Conservation (phyloP, 177 flowering plant species). For the Telopea speciosissima region DNA sequence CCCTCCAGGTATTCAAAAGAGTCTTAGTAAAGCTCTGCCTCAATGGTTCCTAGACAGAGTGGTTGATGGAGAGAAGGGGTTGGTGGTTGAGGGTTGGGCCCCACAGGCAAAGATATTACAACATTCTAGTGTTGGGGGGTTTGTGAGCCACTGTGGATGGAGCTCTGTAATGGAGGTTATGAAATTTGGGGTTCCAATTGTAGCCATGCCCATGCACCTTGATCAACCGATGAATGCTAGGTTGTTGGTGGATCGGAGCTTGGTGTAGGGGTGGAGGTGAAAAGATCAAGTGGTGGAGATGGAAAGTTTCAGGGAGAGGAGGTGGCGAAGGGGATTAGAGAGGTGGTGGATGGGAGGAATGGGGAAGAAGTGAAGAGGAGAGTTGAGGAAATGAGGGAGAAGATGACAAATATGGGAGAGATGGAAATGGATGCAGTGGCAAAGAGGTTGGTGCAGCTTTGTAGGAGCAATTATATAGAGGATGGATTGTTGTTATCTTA, state of each 20-base stretch:
- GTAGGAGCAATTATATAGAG: background rate
- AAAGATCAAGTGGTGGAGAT: background rate
- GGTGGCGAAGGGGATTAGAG: slow-evolving; percentile 12
- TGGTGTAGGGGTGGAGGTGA: slow-evolving; percentile 18
- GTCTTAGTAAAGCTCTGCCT: slow-evolving; percentile 10
- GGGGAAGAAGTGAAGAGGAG: slow-evolving; percentile 8
- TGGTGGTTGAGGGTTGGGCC: slow-evolving; percentile 22
- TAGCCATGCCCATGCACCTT: slow-evolving; percentile 21
- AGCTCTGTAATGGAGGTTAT: slow-evolving; percentile 20
- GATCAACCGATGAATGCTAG: slow-evolving; percentile 24
- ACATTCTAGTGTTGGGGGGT: slow-evolving; percentile 20
- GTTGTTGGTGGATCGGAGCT: slow-evolving; percentile 18
- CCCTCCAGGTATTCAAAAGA: slow-evolving; percentile 5
- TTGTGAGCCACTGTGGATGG: slow-evolving; percentile 26
- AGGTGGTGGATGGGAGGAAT: slow-evolving; percentile 11
- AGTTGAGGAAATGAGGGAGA: slow-evolving; percentile 8
- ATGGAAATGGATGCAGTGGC: slow-evolving; percentile 12
- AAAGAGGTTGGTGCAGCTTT: slow-evolving; percentile 6
- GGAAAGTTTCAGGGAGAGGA: slow-evolving; percentile 6
- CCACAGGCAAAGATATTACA: slow-evolving; percentile 18
- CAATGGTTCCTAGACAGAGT: slow-evolving; percentile 11
- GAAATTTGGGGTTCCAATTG: slow-evolving; percentile 17
- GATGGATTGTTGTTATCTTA: too few relatives aligned
- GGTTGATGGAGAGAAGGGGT: slow-evolving; percentile 10
- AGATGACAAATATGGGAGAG: slow-evolving; percentile 13